A percentile compares a stretch with the other conserved stretches of the same genome.
phyloP scores from a whole-genome alignment of 768 basidiomycete genomes.

The Termitomyces sp. region DNA sequence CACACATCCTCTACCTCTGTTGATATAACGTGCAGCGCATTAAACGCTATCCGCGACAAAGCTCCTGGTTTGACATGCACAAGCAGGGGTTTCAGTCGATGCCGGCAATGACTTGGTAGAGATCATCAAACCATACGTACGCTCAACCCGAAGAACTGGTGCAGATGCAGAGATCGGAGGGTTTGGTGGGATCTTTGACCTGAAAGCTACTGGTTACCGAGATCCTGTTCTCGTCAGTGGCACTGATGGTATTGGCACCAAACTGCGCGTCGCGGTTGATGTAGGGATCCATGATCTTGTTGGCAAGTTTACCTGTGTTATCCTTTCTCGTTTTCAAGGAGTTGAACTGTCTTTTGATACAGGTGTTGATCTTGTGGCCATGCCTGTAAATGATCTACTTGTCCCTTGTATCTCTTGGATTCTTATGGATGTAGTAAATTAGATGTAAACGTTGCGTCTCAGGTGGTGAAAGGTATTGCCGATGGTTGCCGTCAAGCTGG shows the following conservation, averaged over 20 bases:
- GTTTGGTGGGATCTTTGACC: constrained; percentile 94
- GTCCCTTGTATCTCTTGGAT: constrained; percentile 98
- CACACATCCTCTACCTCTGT: background rate
- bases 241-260: constrained; percentile 97
- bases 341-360: constrained; percentile 3
- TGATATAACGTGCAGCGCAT: constrained; percentile 43
- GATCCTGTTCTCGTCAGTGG: constrained; percentile 95
- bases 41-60: constrained; percentile 31
- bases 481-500: constrained; percentile 85
- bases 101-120: constrained; percentile 94
- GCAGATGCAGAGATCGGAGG: constrained; percentile 94
- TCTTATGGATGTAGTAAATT: constrained; percentile 97
- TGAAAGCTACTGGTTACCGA: constrained; percentile 80
- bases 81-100: constrained; percentile 94
- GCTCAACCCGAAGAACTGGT: constrained; percentile 81
- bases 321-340: background rate
- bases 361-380: constrained; percentile 97
- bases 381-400: constrained; percentile 97
- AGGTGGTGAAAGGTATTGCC: constrained; percentile 89
- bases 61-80: constrained; percentile 67
- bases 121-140: constrained; percentile 90
- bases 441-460: constrained; percentile 72
- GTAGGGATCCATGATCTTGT: constrained; percentile 85
- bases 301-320: constrained; percentile 43
- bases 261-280: constrained; percentile 88